Percentiles rank a stretch among this genome's conserved stretches.
phyloP scores from a whole-genome alignment of 1,139 yeast genomes.

The Schwanniomyces etchellsii region DNA sequence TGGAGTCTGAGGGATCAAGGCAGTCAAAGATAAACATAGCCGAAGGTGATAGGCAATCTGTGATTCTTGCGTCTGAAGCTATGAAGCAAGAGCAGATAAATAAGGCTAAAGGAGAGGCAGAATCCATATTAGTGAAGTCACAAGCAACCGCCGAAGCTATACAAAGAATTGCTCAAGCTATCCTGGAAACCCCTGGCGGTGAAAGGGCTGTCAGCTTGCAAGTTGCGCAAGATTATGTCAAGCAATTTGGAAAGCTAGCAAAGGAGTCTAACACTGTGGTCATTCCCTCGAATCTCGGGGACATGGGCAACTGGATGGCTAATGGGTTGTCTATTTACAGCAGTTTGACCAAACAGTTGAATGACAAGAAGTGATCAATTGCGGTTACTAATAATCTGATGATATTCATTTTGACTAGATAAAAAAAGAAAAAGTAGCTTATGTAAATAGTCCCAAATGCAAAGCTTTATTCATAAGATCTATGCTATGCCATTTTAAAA shows the following conservation, averaged over 20 bases:
- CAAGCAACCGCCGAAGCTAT: slow-evolving; percentile 74
- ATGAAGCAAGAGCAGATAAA: slow-evolving; percentile 56
- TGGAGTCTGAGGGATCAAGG: slow-evolving; percentile 81
- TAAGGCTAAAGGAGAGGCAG: slow-evolving; percentile 65
- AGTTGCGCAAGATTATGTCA: slow-evolving; percentile 80
- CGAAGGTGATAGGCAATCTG: slow-evolving; percentile 71
- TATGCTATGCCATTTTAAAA: slow-evolving; percentile 33
- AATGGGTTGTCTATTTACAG: slow-evolving; percentile 71
- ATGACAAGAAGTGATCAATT: slow-evolving; percentile 5
- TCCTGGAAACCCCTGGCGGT: slow-evolving; percentile 64
- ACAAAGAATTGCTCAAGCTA: slow-evolving; percentile 58
- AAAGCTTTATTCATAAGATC: not conserved
- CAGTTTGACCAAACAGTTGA: slow-evolving; percentile 30
- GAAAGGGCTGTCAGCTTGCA: slow-evolving; percentile 70
- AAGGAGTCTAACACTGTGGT: slow-evolving; percentile 77
- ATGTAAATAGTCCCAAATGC: not conserved
- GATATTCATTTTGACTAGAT: not conserved
- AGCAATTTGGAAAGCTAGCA: slow-evolving; percentile 76
- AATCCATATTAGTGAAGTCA: slow-evolving; percentile 63
- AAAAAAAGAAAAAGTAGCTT: not conserved
- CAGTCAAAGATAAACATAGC: slow-evolving; percentile 76
- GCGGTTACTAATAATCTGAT: slow-evolving; percentile 2
- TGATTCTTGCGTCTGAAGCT: slow-evolving; percentile 70
- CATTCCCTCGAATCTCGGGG: slow-evolving; percentile 71
- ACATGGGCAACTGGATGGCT: slow-evolving; percentile 70